Conservation (phyloP, 2,329 filamentous ascomycete species). For the Coniella lustricola region DNA sequence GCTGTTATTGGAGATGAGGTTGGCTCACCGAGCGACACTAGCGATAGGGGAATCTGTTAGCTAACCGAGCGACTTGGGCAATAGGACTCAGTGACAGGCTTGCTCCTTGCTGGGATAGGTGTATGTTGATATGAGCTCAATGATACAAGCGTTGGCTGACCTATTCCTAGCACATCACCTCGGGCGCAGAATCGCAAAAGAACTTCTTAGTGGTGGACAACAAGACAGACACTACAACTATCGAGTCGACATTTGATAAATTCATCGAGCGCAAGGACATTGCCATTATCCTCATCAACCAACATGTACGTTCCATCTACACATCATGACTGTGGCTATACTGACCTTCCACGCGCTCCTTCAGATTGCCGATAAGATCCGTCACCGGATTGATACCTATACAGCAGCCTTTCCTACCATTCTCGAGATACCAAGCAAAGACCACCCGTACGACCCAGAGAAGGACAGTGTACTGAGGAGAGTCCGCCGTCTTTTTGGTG, state of each 20-base stretch:
- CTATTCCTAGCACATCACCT: constrained; percentile 70
- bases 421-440: constrained; percentile 96
- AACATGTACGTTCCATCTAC: constrained; percentile 62
- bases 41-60: not conserved
- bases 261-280: constrained; percentile 96
- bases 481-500: constrained; percentile 61
- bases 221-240: constrained; percentile 83
- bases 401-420: constrained; percentile 93
- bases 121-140: constrained; percentile 41
- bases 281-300: constrained; percentile 93
- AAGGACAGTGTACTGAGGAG: constrained; percentile 95
- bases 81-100: constrained; percentile 90
- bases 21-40: constrained; percentile 11
- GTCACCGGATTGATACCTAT: constrained; percentile 83
- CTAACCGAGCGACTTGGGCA: constrained; percentile 17
- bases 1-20: constrained; percentile 98
- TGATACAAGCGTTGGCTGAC: constrained; percentile 10
- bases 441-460: constrained; percentile 97
- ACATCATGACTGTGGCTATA: not conserved
- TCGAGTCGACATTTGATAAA: constrained; percentile 82
- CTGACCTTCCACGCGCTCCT: not conserved
- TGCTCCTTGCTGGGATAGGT: constrained; percentile 90
- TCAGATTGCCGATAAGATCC: constrained; percentile 89
- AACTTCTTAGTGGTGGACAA: constrained; percentile 95
- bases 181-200: constrained; percentile 82